These are phyloP conservation scores for Pseudogymnoascus sp. DNA, from an alignment of 2,329 filamentous ascomycete genomes.

Conservation along the genomic window DNA sequence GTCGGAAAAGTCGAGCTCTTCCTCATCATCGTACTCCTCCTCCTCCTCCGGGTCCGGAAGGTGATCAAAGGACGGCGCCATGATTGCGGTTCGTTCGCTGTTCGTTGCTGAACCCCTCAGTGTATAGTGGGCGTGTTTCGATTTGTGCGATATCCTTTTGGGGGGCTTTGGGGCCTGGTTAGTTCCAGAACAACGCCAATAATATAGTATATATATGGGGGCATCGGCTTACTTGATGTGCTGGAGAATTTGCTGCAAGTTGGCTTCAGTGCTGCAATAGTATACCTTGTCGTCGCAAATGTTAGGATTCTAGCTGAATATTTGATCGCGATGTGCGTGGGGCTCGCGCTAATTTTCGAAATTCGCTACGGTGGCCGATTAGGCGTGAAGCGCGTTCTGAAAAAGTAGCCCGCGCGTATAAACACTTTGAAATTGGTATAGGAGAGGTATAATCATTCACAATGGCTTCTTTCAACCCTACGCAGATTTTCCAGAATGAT, in stretches of 20 bases:
- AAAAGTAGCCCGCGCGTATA: slow-evolving; percentile 9
- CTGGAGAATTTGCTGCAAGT: background rate
- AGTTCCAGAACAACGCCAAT: slow-evolving; percentile 2
- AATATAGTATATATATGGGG: slow-evolving; percentile 4
- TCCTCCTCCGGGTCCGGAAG: slow-evolving; percentile 84
- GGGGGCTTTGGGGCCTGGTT: slow-evolving; percentile 1
- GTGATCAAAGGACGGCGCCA: slow-evolving; percentile 91
- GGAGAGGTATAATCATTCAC: slow-evolving; percentile 12
- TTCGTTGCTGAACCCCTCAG: background rate
- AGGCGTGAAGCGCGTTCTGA: slow-evolving; percentile 9
- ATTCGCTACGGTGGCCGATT: slow-evolving; percentile 9
- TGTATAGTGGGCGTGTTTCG: slow-evolving; percentile 2
- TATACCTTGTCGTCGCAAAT: slow-evolving; percentile 10
- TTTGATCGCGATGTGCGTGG: slow-evolving; percentile 10
- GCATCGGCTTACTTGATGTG: slow-evolving; percentile 2
- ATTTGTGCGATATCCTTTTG: slow-evolving; percentile 7
- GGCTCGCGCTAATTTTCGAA: slow-evolving; percentile 10
- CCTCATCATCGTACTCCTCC: slow-evolving; percentile 78
- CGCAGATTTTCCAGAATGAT: slow-evolving; percentile 96
- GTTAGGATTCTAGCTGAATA: slow-evolving; percentile 7
- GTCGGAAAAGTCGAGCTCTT: slow-evolving; percentile 92
- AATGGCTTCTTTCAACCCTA: slow-evolving; percentile 64
- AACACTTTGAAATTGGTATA: slow-evolving; percentile 7
- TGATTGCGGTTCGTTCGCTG: slow-evolving; percentile 39
- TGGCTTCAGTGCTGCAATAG: slow-evolving; percentile 9